Evolutionary conservation across 2,329 filamentous ascomycete species (phyloP).

Genomic region (Anthostomella pinea): DNA sequence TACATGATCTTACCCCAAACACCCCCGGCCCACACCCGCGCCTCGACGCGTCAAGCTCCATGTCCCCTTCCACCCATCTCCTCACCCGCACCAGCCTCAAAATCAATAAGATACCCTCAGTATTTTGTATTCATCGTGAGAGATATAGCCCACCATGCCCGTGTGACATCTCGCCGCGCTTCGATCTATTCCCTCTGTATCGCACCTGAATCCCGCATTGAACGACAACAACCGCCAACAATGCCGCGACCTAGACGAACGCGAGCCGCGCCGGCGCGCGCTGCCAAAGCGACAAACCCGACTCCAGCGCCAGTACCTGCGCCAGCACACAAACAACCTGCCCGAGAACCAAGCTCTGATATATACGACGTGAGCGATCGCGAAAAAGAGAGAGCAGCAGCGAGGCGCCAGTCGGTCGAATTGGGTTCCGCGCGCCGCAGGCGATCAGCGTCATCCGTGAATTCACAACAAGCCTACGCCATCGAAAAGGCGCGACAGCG

Average conservation of each 20-base stretch:
- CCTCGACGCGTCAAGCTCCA: conserved; percentile 23
- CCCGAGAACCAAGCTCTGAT: conserved; percentile 23
- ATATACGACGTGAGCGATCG: conserved; percentile 33
- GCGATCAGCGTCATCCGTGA: conserved; percentile 9
- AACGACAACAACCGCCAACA: neutral
- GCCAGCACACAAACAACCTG: conserved; percentile 6
- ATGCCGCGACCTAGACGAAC: conserved; percentile 31
- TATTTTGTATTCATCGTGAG: too few relatives aligned
- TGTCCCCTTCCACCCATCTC: conserved; percentile 6
- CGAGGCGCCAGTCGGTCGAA: conserved; percentile 22
- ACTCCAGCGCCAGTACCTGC: conserved; percentile 7
- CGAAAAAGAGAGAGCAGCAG: conserved; percentile 26
- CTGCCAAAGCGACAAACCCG: conserved; percentile 21
- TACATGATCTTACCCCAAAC: conserved; percentile 9
- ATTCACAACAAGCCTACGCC: conserved; percentile 19
- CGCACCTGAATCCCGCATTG: too few relatives aligned
- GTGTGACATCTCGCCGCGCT: too few relatives aligned
- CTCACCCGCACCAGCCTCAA: conserved; percentile 5
- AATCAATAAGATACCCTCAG: conserved; percentile 3
- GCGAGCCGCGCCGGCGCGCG: conserved; percentile 26
- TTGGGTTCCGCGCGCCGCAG: conserved; percentile 14
- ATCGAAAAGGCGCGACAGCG: conserved; percentile 23
- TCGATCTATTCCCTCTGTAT: neutral
- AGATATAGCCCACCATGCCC: too few relatives aligned
- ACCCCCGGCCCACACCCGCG: too few relatives aligned